A percentile compares a stretch with the other conserved stretches of the same genome.
Evolutionary conservation across 2,329 filamentous ascomycete species (phyloP).

Genomic region (Mycosphaerella arachidis): DNA sequence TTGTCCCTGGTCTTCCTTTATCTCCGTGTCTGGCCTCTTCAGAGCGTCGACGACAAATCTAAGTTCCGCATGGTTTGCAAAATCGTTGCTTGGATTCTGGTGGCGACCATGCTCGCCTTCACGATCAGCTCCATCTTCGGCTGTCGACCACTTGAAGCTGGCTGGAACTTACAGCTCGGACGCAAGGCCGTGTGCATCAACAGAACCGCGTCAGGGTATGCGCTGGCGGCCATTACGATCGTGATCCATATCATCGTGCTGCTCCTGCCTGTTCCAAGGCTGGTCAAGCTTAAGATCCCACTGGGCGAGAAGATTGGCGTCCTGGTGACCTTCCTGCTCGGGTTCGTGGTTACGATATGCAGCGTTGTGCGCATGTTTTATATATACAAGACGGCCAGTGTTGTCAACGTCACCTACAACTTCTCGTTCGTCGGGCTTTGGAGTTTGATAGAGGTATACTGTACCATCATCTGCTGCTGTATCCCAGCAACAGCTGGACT

Average conservation of each 20-base stretch:
- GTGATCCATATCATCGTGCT: conserved; percentile 13
- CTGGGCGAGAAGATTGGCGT: conserved; percentile 10
- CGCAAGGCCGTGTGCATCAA: conserved; percentile 10
- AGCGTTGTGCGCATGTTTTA: conserved; percentile 11
- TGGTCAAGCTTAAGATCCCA: conserved; percentile 12
- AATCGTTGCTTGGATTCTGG: background rate
- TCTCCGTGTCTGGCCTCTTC: conserved; percentile 12
- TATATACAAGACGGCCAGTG: conserved; percentile 3
- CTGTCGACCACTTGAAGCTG: conserved; percentile 10
- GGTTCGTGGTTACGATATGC: conserved; percentile 14
- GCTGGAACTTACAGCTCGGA: conserved; percentile 10
- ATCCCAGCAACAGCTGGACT: conserved; percentile 15
- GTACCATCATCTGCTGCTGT: conserved; percentile 19
- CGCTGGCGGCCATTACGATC: conserved; percentile 10
- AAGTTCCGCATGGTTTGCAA: conserved; percentile 12
- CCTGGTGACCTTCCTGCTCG: conserved; percentile 11
- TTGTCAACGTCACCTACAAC: conserved; percentile 10
- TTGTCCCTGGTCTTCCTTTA: conserved; percentile 15
- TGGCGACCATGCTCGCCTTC: conserved; percentile 4
- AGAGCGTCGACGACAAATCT: background rate
- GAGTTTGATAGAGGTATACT: conserved; percentile 14
- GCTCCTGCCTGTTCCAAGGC: conserved; percentile 8
- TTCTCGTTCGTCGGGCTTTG: conserved; percentile 10
- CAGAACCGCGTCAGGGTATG: conserved; percentile 7
- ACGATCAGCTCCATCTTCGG: conserved; percentile 10